These are phyloP conservation scores for Fusarium nelsonii DNA, from an alignment of 2,329 filamentous ascomycete genomes.

Conservation along the genomic window DNA sequence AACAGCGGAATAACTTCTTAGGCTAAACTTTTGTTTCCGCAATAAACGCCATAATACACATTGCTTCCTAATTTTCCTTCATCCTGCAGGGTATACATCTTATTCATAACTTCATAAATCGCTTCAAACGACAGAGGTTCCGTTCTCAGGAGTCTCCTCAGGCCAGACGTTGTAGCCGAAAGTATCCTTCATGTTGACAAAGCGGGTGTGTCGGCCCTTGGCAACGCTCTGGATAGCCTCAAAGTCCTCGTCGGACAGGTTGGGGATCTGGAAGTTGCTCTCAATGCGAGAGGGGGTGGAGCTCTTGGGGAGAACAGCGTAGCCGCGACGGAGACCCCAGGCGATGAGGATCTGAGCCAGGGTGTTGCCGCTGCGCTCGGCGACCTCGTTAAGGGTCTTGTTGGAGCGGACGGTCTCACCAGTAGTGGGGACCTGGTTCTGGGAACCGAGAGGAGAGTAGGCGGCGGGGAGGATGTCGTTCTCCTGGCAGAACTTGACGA, in stretches of 20 bases:
- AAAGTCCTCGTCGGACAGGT: slow-evolving; percentile 67
- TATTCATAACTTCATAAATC: slow-evolving; percentile 27
- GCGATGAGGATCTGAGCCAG: slow-evolving; percentile 65
- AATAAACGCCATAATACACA: slow-evolving; percentile 32
- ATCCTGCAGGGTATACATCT: slow-evolving; percentile 29
- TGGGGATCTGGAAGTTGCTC: slow-evolving; percentile 46
- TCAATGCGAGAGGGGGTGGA: slow-evolving; percentile 73
- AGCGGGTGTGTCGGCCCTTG: slow-evolving; percentile 74
- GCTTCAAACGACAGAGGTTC: slow-evolving; percentile 30
- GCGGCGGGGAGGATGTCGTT: slow-evolving; percentile 65
- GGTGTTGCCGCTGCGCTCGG: slow-evolving; percentile 63
- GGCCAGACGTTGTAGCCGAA: slow-evolving; percentile 81
- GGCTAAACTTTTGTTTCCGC: slow-evolving; percentile 4
- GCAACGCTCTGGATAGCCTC: slow-evolving; percentile 53
- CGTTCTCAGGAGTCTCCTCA: slow-evolving; percentile 59
- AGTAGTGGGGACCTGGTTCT: slow-evolving; percentile 51
- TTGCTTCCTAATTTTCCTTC: slow-evolving; percentile 1
- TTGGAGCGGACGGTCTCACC: slow-evolving; percentile 51
- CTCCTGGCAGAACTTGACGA: slow-evolving; percentile 65
- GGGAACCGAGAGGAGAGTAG: slow-evolving; percentile 73
- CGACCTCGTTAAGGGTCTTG: slow-evolving; percentile 61
- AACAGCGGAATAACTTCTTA: not conserved
- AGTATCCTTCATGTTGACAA: slow-evolving; percentile 86
- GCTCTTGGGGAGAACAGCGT: slow-evolving; percentile 77
- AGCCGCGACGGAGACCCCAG: slow-evolving; percentile 75